Conservation (phyloP, 2,329 filamentous ascomycete genomes). For the Colletotrichum horii region DNA sequence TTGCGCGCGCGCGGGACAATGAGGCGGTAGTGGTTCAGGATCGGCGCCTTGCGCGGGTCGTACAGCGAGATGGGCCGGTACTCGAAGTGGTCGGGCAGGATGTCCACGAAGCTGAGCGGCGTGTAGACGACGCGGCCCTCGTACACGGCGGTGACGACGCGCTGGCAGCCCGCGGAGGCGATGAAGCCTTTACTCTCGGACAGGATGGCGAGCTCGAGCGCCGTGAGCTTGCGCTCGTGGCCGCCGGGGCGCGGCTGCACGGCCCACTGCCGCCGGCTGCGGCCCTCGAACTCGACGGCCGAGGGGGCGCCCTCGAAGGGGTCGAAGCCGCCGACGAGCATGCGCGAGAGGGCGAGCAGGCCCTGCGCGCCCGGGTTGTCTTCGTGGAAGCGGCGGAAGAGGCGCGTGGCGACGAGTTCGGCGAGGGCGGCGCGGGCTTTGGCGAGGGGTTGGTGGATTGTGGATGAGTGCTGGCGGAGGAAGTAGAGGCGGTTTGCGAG, state of each 20-base stretch:
- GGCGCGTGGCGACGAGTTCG: conserved; percentile 70
- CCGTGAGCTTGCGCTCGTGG: conserved; percentile 63
- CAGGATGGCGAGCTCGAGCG: conserved; percentile 74
- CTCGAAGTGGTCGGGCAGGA: conserved; percentile 77
- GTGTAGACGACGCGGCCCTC: conserved; percentile 73
- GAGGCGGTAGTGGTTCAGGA: conserved; percentile 75
- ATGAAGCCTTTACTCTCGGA: conserved; percentile 74
- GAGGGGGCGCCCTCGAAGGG: conserved; percentile 73
- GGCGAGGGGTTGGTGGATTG: conserved; percentile 73
- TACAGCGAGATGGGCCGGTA: conserved; percentile 73
- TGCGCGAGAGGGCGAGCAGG: conserved; percentile 68
- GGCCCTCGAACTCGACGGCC: conserved; percentile 49
- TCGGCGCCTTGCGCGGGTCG: conserved; percentile 67
- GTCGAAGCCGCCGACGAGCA: conserved; percentile 74
- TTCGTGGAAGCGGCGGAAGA: conserved; percentile 72
- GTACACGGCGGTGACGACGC: conserved; percentile 74
- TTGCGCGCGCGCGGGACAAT: conserved; percentile 73
- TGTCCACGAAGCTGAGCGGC: conserved; percentile 72
- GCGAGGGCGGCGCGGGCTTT: conserved; percentile 71
- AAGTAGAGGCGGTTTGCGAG: conserved; percentile 75
- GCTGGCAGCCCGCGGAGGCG: conserved; percentile 69
- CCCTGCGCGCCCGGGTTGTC: conserved; percentile 67
- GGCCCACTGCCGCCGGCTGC: conserved; percentile 36
- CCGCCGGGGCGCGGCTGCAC: conserved; percentile 39
- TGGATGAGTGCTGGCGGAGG: conserved; percentile 67